Base-by-base conservation (phyloP, 169 alveolate species). In the Plasmodium yoelii region DNA sequence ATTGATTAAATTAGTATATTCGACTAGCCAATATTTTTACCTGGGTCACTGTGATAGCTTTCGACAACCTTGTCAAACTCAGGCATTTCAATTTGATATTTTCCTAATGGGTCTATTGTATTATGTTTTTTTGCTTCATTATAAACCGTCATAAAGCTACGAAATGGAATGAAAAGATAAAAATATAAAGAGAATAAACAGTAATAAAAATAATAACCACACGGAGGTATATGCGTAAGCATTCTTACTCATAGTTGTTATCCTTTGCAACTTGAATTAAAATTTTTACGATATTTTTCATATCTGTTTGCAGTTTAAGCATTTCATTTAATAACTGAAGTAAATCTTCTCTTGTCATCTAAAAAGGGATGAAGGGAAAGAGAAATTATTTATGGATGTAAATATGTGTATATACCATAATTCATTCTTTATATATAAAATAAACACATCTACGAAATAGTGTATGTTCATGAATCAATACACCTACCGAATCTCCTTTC, bases 281-380 rank as follows among this genome's bases (percentile, higher is more conserved):
- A 9, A 61, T 56, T 51, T 75, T 69, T 84, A 95, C 92, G 24
- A 95, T 64, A 42, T 80, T 86, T 90, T 94, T 95, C 42, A 94
- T 88, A 64, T 89, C 88, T 34, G 94, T 93, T 65, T 95, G 97
- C 42, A 92, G 67, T 47, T 68, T 90, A 26, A 90, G 82, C 91
- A 93, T 93, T 72, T 88, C 92, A 34, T 87, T 82, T 46, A 93
- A 73, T 59, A 93, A 88, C 15, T 93, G 93, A 9, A 93, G 73
- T 22, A 88, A 82, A 56, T 91, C 96, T 44, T 67, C 89, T 44
- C 91, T 44, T 3, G 95, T 60, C 94, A 93, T 91, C 91, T 88
- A 49, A 8, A 67, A 77, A 13, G 19, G 18, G 47, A 15, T 26
- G 49, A 59, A 64, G 18, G 9, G 67, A 3, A 12, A 19, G 60